Conservation (phyloP, 1,284 basidiomycete genomes). For the Golubevia sp. region DNA sequence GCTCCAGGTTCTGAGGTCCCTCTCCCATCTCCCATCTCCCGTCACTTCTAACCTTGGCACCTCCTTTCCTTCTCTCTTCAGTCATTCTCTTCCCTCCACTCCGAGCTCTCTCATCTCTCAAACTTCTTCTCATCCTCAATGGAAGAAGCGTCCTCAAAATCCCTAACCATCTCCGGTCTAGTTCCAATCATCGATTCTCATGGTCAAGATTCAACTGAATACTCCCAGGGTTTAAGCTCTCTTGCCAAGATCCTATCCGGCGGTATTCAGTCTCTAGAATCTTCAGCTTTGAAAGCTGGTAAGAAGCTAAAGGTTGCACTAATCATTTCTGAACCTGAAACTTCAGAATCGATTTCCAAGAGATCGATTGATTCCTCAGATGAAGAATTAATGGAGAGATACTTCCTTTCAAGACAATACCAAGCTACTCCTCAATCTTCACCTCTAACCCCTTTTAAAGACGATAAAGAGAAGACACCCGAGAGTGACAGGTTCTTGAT, state of each 20-base stretch:
- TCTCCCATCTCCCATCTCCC: not conserved
- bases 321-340: not conserved
- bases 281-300: not conserved
- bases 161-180: not conserved
- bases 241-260: not conserved
- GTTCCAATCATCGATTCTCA: not conserved
- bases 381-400: not conserved
- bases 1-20: not conserved
- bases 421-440: not conserved
- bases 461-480: not conserved
- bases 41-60: not conserved
- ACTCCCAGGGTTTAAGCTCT: not conserved
- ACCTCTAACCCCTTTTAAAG: not conserved
- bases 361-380: not conserved
- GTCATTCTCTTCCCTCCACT: not conserved
- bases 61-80: not conserved
- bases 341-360: not conserved
- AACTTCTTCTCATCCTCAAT: not conserved
- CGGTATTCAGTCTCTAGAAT: not conserved
- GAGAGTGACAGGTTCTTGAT: not conserved
- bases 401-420: not conserved
- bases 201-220: not conserved
- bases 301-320: not conserved
- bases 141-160: not conserved
- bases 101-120: not conserved